Evolutionary conservation across 2,329 filamentous ascomycete genomes (phyloP).

Genomic region (Phialophora expanda): DNA sequence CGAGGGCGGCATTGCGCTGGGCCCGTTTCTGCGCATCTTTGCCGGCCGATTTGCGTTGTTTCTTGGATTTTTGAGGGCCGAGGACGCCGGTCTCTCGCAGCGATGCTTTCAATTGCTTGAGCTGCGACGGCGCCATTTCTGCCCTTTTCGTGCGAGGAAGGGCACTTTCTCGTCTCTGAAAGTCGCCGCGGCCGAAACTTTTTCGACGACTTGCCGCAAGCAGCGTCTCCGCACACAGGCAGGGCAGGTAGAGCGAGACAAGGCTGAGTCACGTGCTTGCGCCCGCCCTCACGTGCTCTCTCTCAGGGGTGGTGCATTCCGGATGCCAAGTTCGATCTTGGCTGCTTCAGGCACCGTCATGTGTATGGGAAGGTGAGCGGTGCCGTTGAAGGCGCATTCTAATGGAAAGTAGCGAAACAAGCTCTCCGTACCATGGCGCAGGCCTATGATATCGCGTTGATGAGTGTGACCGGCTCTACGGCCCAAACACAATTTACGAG

Average conservation of each 20-base stretch:
- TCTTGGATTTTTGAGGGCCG: slow-evolving; percentile 92
- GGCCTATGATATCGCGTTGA: not conserved
- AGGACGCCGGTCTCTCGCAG: slow-evolving; percentile 87
- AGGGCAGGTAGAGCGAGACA: not conserved
- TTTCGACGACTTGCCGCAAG: not conserved
- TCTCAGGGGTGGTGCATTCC: not conserved
- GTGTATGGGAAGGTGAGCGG: not conserved
- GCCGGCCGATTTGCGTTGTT: slow-evolving; percentile 78
- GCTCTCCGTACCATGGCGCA: not conserved
- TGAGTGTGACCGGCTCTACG: not conserved
- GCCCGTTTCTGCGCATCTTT: slow-evolving; percentile 75
- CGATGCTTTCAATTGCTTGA: slow-evolving; percentile 93
- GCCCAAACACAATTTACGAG: slow-evolving; percentile 1
- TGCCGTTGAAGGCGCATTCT: not conserved
- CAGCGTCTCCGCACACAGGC: not conserved
- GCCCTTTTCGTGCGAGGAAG: not conserved
- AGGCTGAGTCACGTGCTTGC: not conserved
- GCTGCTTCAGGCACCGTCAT: not conserved
- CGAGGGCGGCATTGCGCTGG: slow-evolving; percentile 76
- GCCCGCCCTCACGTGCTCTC: not conserved
- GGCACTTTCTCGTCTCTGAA: not conserved
- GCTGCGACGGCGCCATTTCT: slow-evolving; percentile 88
- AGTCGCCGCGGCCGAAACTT: slow-evolving; percentile 17
- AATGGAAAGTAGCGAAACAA: too few relatives aligned
- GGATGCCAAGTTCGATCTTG: not conserved